Base-by-base conservation (phyloP, 2,329 filamentous ascomycete species). In the Paramyrothecium roridum region DNA sequence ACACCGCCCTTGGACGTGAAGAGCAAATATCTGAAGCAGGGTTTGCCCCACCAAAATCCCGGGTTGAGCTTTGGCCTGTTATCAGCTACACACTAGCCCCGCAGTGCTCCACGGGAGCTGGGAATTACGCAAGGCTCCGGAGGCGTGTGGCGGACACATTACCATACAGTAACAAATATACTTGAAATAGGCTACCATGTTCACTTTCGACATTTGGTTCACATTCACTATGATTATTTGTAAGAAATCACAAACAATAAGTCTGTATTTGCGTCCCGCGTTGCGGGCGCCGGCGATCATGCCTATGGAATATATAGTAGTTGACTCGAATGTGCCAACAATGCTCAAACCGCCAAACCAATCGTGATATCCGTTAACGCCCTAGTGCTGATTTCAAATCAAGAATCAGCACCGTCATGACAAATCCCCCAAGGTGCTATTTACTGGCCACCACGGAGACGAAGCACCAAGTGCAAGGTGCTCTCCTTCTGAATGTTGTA, bases 401-500 rank as follows among this genome's bases (percentile, higher is more conserved):
- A 10, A 30, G 26, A 30, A 30, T 86, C 86, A 89, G 69, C 3
- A 84, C 88, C 79, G 87, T 90, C 64, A 88, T 86, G 62, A 89
- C 88, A 57, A 57, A 48, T 40, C 49, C 47, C 16, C 43, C 23
- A 30, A 30, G 26, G 10, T 53, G 47, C 48, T 53, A 52, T 56
- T 61, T 69, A 73, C 66, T 72, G 70, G 82, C 91, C 91, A 78
- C 91, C 91, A 77, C 91, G 91, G n/a, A 96, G 90, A 76, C 91
- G 90, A 52, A 96, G 88, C 57, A 95, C 91, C 52, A 96, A 78
- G 70, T 96, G 91, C 11, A 96, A 86, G 3, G 91, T 96, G 0
- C 83, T 88, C 73, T 96, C 91, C 81, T 96, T 96, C 78, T 96
- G 93, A 57, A 96, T 96, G 80, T 96, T 96, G 83, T 96, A 96